Evolutionary conservation across 352 stramenopile species (phyloP), one percentile per base, ranked within the genome.

Genomic region (Globisporangium acanthophoron): DNA sequence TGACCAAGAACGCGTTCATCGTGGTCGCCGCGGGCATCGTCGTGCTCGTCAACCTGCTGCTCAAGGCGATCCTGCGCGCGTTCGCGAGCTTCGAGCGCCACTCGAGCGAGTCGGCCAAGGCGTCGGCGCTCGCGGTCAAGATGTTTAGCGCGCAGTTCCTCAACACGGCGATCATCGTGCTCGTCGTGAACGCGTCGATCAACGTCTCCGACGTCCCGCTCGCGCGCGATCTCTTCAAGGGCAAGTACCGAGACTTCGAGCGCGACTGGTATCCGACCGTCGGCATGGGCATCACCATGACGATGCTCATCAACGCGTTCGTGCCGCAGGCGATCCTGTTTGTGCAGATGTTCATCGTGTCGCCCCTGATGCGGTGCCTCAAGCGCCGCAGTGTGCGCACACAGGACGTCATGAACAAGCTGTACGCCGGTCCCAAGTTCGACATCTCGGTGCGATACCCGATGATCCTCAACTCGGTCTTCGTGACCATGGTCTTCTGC

Each of bases 261-360:
- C 84, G 85, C 41, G 74, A 88, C 6, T 96, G 86, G 86, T 96
- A 94, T 65, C 80, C 82, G 13, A 90, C 70, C 5, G 86, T 96
- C n/a, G 86, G 86, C 39, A 89, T 92, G 67, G 84, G 80, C 33
- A 85, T 96, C 60, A 90, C 86, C 0, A 88, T 82, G 69, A 92
- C 84, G 6, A 96, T 95, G 86, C 62, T 92, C 46, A 80, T 94
- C 62, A 95, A 95, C 63, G 78, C 83, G 0, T 65, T 92, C 27
- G 65, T 82, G 21, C 83, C 84, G 0, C 84, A 93, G n/a, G 21
- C 71, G 5, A 53, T 80, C n/a, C 64, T 90, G 9, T 66, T 83
- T 20, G 31, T 89, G 9, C 69, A 89, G 21, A 71, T 90, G 62
- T 85, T 78, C 21, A 13, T 94, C 2, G 33, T 92, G 3, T 71